Evolutionary conservation across 2,329 filamentous ascomycete genomes (phyloP), one percentile per base, ranked within the genome.

Genomic region (Nothomitra cinnamomea): DNA sequence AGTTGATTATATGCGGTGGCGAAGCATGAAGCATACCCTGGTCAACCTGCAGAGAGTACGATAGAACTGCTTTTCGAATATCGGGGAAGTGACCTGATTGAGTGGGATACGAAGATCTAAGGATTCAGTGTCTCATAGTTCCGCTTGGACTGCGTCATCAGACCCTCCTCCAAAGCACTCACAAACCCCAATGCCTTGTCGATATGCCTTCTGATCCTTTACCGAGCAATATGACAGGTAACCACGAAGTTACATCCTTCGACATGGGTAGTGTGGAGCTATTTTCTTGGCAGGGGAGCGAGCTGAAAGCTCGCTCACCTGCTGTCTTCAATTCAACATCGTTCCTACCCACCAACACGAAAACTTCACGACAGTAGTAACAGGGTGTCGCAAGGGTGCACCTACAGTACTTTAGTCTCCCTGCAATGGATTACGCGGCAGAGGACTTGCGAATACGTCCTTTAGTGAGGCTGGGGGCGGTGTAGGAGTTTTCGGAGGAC

Each of bases 401-500:
- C 35, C 35, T 38, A 38, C 35, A 38, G 35, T 38, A 38, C 35
- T 38, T 38, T 38, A 38, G 35, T 38, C 35, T 38, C 35, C 35
- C 35, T 38, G 35, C 35, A 38, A 38, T 38, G 35, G 35, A 38
- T 38, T 38, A 38, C 35, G 35, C 35, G 35, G 35, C 35, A 38
- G 35, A 38, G 35, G 35, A 38, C 35, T 38, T 38, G 35, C 35
- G 35, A 38, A 38, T 38, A 38, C 35, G 35, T 38, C 35, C 35
- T 38, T 38, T 38, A 38, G 51, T 53, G 42, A 56, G 56, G 54
- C 54, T 59, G 22, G 66, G 65, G 19, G 63, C 64, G 55, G 62
- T 67, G 8, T 67, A 66, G 56, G 68, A 64, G 47, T 59, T 59
- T 41, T 58, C 56, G 66, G 64, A 73, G 66, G 25, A 71, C 66